Evolutionary conservation across 257 asterid species (phyloP).

Genomic region (Echites panduratus): DNA sequence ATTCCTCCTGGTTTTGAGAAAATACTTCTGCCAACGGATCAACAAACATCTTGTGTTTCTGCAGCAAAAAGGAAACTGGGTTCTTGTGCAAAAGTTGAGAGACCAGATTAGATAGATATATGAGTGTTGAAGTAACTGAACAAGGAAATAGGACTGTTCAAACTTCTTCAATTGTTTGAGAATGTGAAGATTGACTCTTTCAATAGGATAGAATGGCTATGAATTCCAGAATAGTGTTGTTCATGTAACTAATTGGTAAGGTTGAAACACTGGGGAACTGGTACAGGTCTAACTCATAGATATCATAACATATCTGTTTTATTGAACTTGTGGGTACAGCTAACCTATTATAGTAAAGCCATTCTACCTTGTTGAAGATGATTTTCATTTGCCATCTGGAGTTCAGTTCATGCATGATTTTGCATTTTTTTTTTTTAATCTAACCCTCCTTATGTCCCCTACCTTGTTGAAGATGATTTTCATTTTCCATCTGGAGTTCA

Average conservation of each 20-base stretch:
- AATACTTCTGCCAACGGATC: not conserved
- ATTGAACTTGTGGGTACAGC: too few species aligned
- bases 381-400: too few species aligned
- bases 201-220: not conserved
- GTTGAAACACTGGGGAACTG: not conserved
- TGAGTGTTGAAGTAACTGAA: not conserved
- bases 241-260: not conserved
- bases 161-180: not conserved
- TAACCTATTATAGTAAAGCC: too few species aligned
- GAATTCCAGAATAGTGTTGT: not conserved
- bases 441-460: too few species aligned
- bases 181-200: not conserved
- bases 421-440: too few species aligned
- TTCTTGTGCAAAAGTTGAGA: not conserved
- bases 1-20: conserved; percentile 33
- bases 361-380: too few species aligned
- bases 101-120: not conserved
- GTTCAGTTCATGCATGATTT: too few species aligned
- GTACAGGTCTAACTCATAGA: not conserved
- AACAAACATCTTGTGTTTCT: not conserved
- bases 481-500: too few species aligned
- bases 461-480: too few species aligned
- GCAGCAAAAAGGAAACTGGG: too few species aligned
- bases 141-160: not conserved
- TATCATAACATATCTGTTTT: too few species aligned